Evolutionary conservation across 2,329 filamentous ascomycete genomes (phyloP), one percentile per base, ranked within the genome.

Genomic region (Rhinocladiella mackenziei): DNA sequence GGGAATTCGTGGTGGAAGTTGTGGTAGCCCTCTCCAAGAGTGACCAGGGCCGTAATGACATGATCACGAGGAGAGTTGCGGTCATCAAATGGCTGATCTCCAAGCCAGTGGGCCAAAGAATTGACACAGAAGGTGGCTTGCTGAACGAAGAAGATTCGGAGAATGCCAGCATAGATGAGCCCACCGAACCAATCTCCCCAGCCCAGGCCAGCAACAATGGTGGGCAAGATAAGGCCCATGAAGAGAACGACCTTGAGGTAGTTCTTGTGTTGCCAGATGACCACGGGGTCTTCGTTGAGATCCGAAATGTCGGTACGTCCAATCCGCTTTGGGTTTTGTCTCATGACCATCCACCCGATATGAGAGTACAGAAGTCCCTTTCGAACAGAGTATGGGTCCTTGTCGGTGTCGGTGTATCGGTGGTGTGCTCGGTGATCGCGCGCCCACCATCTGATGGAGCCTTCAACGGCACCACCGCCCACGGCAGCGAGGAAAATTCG

Each of bases 1-100:
- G 88, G 88, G 71, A 94, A 94, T 67, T 94, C 87, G 76, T 94
- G 87, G 71, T 94, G 87, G 77, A 94, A 94, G 77, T 94, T 94
- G 77, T 94, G 87, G 73, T 94, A 94, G 20, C 87, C 87, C 70
- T 89, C 87, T 36, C 87, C 87, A 15, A 94, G 82, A 31, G 87
- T 94, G 57, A 88, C 82, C 13, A 94, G 71, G 32, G 87, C 87
- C 29, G 87, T 94, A 68, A 94, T 80, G 62, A 91, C 77, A 68
- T 94, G 86, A 61, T 94, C 87, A 65, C 88, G 83, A 53, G 87
- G 88, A 50, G 84, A 89, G 79, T 94, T 91, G 68, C 86, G 84
- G 76, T 94, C 88, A 59, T 94, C 87, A 64, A 94, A 94, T 50
- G 88, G 88, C 72, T 94, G 87, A 59, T 94, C 88, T 52, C 88